Evolutionary conservation across 2,329 filamentous ascomycete species (phyloP).

Genomic region (Cladobotryum protrusum): DNA sequence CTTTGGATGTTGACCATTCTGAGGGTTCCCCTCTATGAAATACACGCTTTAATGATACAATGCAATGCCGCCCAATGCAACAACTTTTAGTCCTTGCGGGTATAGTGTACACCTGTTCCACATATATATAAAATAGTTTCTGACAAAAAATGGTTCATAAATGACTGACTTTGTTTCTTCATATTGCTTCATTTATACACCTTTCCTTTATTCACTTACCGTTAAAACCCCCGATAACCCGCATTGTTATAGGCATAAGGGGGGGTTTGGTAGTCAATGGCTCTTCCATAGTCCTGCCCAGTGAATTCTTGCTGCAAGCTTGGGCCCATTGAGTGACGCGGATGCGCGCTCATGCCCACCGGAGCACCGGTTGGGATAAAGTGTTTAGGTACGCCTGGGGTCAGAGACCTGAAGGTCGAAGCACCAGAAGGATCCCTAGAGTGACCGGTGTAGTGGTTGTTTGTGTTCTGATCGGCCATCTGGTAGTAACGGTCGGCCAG

Average conservation of each 20-base stretch:
- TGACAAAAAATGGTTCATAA: neutral
- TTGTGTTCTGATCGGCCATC: slow-evolving; percentile 15
- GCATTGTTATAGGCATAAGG: neutral
- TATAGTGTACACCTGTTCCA: too few species aligned
- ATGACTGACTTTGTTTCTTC: neutral
- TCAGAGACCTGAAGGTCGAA: slow-evolving; percentile 28
- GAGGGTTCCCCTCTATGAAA: too few species aligned
- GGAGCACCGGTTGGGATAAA: slow-evolving; percentile 37
- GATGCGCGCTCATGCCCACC: slow-evolving; percentile 23
- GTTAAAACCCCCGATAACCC: slow-evolving; percentile 16
- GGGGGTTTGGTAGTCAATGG: neutral
- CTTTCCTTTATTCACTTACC: neutral
- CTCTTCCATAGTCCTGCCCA: slow-evolving; percentile 1
- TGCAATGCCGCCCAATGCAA: too few species aligned
- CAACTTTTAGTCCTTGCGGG: too few species aligned
- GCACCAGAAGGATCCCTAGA: slow-evolving; percentile 19
- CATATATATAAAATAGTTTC: neutral
- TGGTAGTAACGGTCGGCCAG: slow-evolving; percentile 29
- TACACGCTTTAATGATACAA: too few species aligned
- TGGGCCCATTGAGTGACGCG: slow-evolving; percentile 9
- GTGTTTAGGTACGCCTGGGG: slow-evolving; percentile 26
- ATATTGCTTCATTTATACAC: neutral
- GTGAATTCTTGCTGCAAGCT: neutral
- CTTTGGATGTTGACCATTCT: too few species aligned
- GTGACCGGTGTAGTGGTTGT: slow-evolving; percentile 4